Evolutionary conservation across 1,284 basidiomycete genomes (phyloP), one percentile per base, ranked within the genome.

Genomic region (Rhodotorula mucilaginosa): DNA sequence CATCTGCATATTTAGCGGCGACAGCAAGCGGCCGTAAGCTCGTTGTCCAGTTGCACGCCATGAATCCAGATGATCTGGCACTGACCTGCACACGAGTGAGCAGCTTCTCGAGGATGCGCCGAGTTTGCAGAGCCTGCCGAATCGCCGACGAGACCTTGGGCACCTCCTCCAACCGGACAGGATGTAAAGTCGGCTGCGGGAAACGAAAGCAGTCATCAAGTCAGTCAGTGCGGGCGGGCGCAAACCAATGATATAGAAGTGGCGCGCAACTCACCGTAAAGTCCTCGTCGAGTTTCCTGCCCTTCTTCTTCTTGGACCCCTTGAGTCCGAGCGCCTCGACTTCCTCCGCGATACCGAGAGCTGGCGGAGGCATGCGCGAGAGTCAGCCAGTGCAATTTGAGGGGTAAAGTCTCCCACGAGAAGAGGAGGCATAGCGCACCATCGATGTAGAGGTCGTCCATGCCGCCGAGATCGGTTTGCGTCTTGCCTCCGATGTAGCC

Each of bases 401-500:
- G 34, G 34, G 34, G 34, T 34, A 5, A 4, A 59, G 23, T 21
- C 23, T 2, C 3, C 93, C 93, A 76, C 23, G 73, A 26, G 72
- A 62, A 59, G 46, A 10, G 29, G 8, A 44, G 19, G 29, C 5
- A 34, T 1, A 51, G 23, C 31, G 29, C 48, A 69, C 92, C 94
- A 79, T 98, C 94, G 56, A 99, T 87, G 83, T 92, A 94, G 16
- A 98, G 85, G 78, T 98, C 93, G 80, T 97, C 93, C 89, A 99
- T 96, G 23, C 89, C 84, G 21, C 85, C 90, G 29, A 98, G 86
- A 80, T 99, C 97, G 1, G 97, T 99, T 83, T 99, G 97, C 0
- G 95, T 99, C 84, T 98, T 99, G 44, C 97, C 97, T 74, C 97
- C 97, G 74, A 99, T 92, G 77, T 88, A 92, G 5, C 97, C 97